Percentiles rank a stretch among this genome's conserved stretches.
Conservation (phyloP, 768 basidiomycete genomes). For the Trametes meyenii region DNA sequence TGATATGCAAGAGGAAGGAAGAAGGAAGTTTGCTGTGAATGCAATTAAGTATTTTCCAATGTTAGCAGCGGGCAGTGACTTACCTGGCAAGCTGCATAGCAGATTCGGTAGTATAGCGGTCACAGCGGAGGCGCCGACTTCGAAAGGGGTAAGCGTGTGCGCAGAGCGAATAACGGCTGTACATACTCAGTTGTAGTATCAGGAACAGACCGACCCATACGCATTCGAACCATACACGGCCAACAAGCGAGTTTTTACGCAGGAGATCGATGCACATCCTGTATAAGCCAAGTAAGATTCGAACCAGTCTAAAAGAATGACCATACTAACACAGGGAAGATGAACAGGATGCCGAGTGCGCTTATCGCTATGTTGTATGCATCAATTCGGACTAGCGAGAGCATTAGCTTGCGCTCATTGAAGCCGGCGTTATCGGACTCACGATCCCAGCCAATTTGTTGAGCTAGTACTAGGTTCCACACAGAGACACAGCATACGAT, state of each 20-base stretch:
- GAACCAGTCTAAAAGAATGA: neutral
- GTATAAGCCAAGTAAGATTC: conserved; percentile 1
- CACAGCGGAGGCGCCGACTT: conserved; percentile 59
- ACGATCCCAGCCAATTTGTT: conserved; percentile 42
- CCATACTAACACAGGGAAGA: conserved; percentile 58
- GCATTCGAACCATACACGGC: conserved; percentile 74
- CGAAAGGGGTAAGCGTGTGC: conserved; percentile 3
- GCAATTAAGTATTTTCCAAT: neutral
- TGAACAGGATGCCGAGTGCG: conserved; percentile 55
- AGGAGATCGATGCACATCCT: conserved; percentile 64
- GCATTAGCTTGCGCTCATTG: neutral
- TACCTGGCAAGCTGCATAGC: conserved; percentile 36
- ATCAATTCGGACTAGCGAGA: conserved; percentile 49
- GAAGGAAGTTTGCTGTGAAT: conserved; percentile 8
- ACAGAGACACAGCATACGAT: conserved; percentile 65
- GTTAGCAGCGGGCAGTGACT: neutral
- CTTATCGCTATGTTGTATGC: conserved; percentile 63
- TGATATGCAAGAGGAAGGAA: conserved; percentile 49
- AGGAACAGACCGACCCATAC: conserved; percentile 62
- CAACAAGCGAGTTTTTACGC: conserved; percentile 51
- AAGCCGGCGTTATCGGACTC: conserved; percentile 26
- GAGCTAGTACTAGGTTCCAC: conserved; percentile 64
- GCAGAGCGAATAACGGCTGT: no score
- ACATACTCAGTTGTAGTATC: conserved; percentile 61
- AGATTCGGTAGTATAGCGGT: conserved; percentile 42